A percentile compares a stretch with the other conserved stretches of the same genome.
Conservation (phyloP, 306 rosid genomes). For the Myrica gale region DNA sequence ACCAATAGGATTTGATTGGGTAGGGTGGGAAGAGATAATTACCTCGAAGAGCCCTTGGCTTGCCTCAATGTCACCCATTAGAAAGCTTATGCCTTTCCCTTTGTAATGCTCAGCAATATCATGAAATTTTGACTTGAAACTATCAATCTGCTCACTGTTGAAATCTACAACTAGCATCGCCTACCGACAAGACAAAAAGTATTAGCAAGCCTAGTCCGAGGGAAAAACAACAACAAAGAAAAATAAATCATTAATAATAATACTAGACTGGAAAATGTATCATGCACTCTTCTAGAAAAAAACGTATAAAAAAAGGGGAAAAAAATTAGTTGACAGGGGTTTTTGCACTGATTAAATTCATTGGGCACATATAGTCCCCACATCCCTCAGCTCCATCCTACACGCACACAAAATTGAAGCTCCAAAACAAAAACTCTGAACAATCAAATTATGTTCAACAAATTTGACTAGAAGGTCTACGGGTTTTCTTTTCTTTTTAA, state of each 20-base stretch:
- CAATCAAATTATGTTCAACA: no score
- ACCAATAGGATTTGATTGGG: not conserved
- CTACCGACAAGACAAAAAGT: constrained; percentile 34
- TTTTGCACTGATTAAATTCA: no score
- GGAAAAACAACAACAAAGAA: not conserved
- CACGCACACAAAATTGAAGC: no score
- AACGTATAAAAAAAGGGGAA: not conserved
- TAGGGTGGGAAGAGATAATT: constrained; percentile 17
- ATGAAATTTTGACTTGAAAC: constrained; percentile 60
- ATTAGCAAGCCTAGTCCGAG: not conserved
- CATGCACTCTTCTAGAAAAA: no score
- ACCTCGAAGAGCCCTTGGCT: constrained; percentile 85
- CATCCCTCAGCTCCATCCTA: no score
- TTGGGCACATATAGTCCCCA: no score
- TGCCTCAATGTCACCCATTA: constrained; percentile 65
- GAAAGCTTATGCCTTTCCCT: constrained; percentile 62
- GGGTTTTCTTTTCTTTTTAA: no score
- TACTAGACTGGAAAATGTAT: no score
- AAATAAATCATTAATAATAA: not conserved
- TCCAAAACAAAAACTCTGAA: no score
- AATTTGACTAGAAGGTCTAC: no score
- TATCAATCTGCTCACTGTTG: constrained; percentile 47
- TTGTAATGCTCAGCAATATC: constrained; percentile 68
- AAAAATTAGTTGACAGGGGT: no score
- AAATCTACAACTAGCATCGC: constrained; percentile 78